A percentile compares a stretch with the other conserved stretches of the same genome.
Evolutionary conservation across 73 alveolate species (phyloP).

Genomic region (Paraurostyla sp.): DNA sequence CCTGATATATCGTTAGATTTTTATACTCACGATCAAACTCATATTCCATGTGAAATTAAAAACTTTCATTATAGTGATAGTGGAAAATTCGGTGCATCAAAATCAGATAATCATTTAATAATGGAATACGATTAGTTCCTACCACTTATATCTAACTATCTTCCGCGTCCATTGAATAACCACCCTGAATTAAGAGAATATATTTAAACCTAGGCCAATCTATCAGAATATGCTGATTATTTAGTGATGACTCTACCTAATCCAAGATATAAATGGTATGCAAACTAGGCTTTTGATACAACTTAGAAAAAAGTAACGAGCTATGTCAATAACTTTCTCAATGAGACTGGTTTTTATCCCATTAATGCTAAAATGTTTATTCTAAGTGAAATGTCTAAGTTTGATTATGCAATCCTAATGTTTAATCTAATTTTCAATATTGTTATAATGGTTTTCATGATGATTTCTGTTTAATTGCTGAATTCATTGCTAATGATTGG

Average conservation of each 20-base stretch:
- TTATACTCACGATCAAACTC: not conserved
- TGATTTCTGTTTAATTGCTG: constrained; percentile 77
- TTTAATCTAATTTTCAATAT: constrained; percentile 78
- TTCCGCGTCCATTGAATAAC: not conserved
- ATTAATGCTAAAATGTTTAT: constrained; percentile 71
- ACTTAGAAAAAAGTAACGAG: constrained; percentile 70
- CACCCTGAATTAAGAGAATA: not conserved
- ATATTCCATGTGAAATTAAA: constrained; percentile 57
- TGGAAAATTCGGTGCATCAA: constrained; percentile 39
- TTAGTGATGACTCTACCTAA: constrained; percentile 68
- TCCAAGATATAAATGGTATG: constrained; percentile 55
- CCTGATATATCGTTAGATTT: not conserved
- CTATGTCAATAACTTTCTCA: constrained; percentile 68
- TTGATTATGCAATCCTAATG: constrained; percentile 71
- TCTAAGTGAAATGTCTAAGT: constrained; percentile 65
- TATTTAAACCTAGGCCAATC: not conserved
- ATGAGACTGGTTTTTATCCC: constrained; percentile 82
- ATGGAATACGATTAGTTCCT: constrained; percentile 25
- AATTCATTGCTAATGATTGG: constrained; percentile 77
- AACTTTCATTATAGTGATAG: not conserved
- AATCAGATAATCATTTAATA: not conserved
- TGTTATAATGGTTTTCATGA: constrained; percentile 72
- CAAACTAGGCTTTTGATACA: constrained; percentile 71
- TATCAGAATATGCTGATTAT: constrained; percentile 64
- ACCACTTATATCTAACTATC: not conserved